Evolutionary conservation across 768 basidiomycete species (phyloP), one percentile per base, ranked within the genome.

Genomic region (Podaxis sp.): DNA sequence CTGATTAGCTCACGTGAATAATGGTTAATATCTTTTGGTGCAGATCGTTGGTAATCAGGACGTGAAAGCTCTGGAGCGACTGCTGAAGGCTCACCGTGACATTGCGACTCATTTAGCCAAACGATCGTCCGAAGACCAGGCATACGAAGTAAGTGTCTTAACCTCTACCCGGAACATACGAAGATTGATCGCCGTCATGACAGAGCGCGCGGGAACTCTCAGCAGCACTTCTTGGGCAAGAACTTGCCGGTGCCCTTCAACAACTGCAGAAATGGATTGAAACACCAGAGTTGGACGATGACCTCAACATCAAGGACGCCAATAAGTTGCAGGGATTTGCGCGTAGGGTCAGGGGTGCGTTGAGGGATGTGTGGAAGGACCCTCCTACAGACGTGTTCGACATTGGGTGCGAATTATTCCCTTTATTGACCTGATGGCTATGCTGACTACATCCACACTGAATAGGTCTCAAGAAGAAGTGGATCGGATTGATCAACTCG

Each of bases 201-300:
- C 65, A 95, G 95, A 93, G 91, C 69, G 92, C 95, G 1, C 82
- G 87, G 44, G 95, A 96, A 70, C 78, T 96, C 50, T 87, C 87
- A 15, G 87, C 87, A 4, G 89, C 90, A 0, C 82, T 87, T 0
- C 87, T 94, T 75, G 92, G 93, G 0, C 88, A 93, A 69, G 95
- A 96, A 66, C 76, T 96, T 2, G 89, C 92, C n/a, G 70, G 74
- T 22, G 85, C 86, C 2, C 75, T 96, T 24, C 86, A 83, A 60
- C 82, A 86, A 53, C 76, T 87, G 17, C 79, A 84, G 66, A 70
- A 74, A 4, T 78, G 80, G 70, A 74, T 92, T 22, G 75, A 80
- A 8, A 76, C 81, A 50, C 76, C 82, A 3, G 77, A 75, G 62
- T 73, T 74, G 3, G 78, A 82, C 44, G 82, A 80, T 4, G 81